These are phyloP conservation scores for Rhododendron mucronatum DNA, from an alignment of 148 eudicot species.

Conservation along the genomic window DNA sequence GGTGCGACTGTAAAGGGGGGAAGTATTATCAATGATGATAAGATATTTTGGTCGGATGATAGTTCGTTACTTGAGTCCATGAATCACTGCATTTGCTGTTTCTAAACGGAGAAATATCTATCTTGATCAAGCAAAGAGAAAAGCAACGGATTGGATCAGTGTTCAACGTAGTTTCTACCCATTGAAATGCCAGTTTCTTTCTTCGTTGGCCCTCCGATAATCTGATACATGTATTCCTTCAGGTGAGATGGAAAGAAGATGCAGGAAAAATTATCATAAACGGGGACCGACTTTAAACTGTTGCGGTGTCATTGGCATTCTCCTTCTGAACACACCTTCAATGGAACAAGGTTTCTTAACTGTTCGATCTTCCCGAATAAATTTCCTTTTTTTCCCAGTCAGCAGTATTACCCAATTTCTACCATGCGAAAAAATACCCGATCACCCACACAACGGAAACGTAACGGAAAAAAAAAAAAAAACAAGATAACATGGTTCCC, in stretches of 20 bases:
- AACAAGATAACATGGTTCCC: not conserved
- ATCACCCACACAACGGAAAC: too few species aligned
- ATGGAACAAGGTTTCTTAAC: constrained; percentile 24
- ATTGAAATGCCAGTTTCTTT: not conserved
- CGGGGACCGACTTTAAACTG: constrained; percentile 24
- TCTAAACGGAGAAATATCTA: not conserved
- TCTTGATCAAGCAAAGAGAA: not conserved
- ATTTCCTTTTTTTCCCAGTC: not conserved
- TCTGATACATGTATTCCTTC: not conserved
- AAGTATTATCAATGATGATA: not conserved
- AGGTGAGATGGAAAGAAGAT: constrained; percentile 39
- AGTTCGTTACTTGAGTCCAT: not conserved
- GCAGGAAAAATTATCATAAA: constrained; percentile 29
- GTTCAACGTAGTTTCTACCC: not conserved
- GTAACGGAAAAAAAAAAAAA: too few species aligned
- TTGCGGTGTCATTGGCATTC: constrained; percentile 40
- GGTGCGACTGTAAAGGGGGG: not conserved
- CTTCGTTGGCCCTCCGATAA: not conserved
- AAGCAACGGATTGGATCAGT: not conserved
- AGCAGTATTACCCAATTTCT: not conserved
- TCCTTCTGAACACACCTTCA: constrained; percentile 40
- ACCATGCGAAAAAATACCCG: not conserved
- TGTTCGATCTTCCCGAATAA: not conserved
- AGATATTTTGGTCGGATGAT: not conserved
- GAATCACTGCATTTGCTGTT: not conserved